Conservation (phyloP, 2,329 filamentous ascomycete genomes). For the Xylaria sp. region DNA sequence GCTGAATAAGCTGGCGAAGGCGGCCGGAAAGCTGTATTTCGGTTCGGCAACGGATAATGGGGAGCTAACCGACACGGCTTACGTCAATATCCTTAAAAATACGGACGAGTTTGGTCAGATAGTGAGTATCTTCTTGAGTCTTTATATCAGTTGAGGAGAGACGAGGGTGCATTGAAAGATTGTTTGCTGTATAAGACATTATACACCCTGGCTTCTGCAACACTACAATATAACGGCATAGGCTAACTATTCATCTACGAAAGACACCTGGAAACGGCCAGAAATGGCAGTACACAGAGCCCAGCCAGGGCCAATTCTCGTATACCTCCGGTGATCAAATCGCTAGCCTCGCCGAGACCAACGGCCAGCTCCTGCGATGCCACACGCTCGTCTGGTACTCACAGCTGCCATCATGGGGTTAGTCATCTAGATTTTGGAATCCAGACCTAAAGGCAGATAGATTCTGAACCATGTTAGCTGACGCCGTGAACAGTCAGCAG, state of each 20-base stretch:
- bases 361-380: constrained; percentile 67
- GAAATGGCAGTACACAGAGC: constrained; percentile 72
- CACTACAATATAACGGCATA: not conserved
- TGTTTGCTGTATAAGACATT: not conserved
- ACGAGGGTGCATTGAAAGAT: not conserved
- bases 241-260: not conserved
- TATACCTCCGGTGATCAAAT: constrained; percentile 67
- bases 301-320: constrained; percentile 64
- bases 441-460: not conserved
- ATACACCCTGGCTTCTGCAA: not conserved
- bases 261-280: constrained; percentile 70
- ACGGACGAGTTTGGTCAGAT: constrained; percentile 70
- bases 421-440: not conserved
- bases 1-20: constrained; percentile 64
- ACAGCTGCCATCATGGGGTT: constrained; percentile 36
- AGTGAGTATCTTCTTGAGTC: constrained; percentile 10
- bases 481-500: constrained; percentile 43
- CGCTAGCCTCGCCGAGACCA: constrained; percentile 58
- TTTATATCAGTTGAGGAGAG: not conserved
- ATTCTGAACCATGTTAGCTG: constrained; percentile 36
- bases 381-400: constrained; percentile 59
- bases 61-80: constrained; percentile 53
- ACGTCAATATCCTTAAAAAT: constrained; percentile 65
- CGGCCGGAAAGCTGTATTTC: constrained; percentile 69
- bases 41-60: constrained; percentile 72